Conservation (phyloP, 1,284 basidiomycete genomes). For the Trichosporon coremiiforme region DNA sequence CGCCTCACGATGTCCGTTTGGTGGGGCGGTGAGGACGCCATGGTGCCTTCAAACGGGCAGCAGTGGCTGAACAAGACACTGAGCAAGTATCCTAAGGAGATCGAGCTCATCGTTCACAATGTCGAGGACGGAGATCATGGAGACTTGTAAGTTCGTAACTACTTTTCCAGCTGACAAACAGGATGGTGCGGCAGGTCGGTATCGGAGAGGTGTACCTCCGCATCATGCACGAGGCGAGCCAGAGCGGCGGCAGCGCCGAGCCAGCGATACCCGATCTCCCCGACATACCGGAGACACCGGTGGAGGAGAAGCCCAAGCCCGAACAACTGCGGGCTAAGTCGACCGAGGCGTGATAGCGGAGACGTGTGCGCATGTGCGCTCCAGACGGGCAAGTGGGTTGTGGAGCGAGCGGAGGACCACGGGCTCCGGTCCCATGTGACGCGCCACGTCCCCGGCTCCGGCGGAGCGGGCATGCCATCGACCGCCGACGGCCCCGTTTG, state of each 20-base stretch:
- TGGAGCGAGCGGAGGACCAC: background rate
- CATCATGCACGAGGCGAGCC: slow-evolving; percentile 23
- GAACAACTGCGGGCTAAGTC: background rate
- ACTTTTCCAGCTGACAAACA: slow-evolving; percentile 7
- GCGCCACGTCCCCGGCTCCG: no score
- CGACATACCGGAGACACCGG: background rate
- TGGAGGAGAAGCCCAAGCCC: background rate
- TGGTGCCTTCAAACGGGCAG: slow-evolving; percentile 35
- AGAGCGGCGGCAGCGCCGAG: slow-evolving; percentile 6
- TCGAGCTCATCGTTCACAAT: slow-evolving; percentile 27
- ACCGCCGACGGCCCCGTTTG: background rate
- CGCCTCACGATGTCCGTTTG: slow-evolving; percentile 27
- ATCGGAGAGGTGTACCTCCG: slow-evolving; percentile 33
- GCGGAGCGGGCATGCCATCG: no score
- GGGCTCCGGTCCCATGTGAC: background rate
- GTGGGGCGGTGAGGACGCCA: slow-evolving; percentile 35
- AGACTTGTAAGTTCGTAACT: slow-evolving; percentile 22
- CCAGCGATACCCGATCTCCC: background rate
- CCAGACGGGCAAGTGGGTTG: no score
- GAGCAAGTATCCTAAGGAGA: slow-evolving; percentile 24
- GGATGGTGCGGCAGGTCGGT: slow-evolving; percentile 29
- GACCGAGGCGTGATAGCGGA: background rate
- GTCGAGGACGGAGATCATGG: slow-evolving; percentile 34
- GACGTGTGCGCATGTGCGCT: background rate
- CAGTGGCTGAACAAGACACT: slow-evolving; percentile 34